A percentile compares a stretch with the other conserved stretches of the same genome.
phyloP scores from a whole-genome alignment of 768 basidiomycete genomes.

The Psilocybe cyanescens region DNA sequence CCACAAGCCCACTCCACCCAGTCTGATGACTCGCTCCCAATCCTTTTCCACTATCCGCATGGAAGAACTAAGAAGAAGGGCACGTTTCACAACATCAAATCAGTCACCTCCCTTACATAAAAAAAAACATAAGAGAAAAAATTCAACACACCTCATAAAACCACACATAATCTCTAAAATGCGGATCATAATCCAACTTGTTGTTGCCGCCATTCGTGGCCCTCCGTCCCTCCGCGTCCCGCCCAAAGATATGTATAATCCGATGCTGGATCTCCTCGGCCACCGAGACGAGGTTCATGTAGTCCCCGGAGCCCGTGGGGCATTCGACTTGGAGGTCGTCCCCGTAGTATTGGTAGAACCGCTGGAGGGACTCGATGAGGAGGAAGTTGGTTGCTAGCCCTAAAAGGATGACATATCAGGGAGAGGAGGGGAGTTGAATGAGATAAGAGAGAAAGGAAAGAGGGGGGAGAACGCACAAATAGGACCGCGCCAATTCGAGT shows the following conservation, averaged over 20 bases:
- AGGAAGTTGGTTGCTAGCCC: slow-evolving; percentile 98
- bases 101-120: background rate
- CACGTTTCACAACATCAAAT: background rate
- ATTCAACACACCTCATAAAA: slow-evolving; percentile 79
- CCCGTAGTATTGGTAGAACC: slow-evolving; percentile 98
- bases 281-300: slow-evolving; percentile 92
- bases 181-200: slow-evolving; percentile 87
- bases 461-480: slow-evolving; percentile 56
- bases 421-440: background rate
- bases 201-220: slow-evolving; percentile 92
- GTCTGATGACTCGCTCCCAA: slow-evolving; percentile 98
- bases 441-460: background rate
- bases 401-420: slow-evolving; percentile 24
- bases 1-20: slow-evolving; percentile 95
- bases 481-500: slow-evolving; percentile 96
- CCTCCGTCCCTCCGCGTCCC: slow-evolving; percentile 83
- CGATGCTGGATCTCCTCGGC: slow-evolving; percentile 99
- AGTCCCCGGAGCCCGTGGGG: slow-evolving; percentile 96
- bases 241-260: slow-evolving; percentile 98
- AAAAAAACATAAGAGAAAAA: background rate
- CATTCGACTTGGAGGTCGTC: slow-evolving; percentile 93
- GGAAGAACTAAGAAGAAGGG: slow-evolving; percentile 95
- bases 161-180: slow-evolving; percentile 96
- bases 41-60: slow-evolving; percentile 90
- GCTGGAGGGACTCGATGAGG: slow-evolving; percentile 93